phyloP scores from a whole-genome alignment of 2,329 filamentous ascomycete genomes.

The Eutypa lata region DNA sequence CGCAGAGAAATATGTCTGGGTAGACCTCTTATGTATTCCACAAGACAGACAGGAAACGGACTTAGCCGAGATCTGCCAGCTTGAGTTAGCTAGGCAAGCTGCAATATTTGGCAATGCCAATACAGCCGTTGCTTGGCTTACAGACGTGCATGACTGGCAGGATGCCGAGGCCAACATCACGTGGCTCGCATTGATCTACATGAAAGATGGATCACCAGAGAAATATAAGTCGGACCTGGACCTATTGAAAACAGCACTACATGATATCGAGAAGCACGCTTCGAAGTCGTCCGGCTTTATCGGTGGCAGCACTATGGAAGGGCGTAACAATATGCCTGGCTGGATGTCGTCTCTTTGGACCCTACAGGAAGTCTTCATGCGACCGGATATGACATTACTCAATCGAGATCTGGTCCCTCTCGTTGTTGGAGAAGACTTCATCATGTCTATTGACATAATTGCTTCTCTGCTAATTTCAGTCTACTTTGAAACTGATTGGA shows the following conservation, averaged over 20 bases:
- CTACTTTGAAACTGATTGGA: no score
- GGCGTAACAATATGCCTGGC: background rate
- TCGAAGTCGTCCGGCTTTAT: background rate
- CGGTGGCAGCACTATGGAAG: background rate
- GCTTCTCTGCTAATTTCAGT: background rate
- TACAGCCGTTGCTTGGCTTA: background rate
- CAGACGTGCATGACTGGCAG: background rate
- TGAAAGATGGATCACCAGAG: no score
- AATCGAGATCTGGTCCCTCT: background rate
- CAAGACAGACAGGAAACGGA: background rate
- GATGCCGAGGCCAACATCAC: background rate
- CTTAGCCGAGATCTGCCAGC: background rate
- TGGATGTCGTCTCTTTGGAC: constrained; percentile 2
- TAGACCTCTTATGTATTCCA: background rate
- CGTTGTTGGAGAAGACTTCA: background rate
- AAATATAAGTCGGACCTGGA: no score
- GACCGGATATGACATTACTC: background rate
- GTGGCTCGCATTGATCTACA: background rate
- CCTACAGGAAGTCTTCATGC: background rate
- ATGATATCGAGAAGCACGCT: background rate
- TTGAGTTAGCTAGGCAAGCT: background rate
- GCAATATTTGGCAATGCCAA: background rate
- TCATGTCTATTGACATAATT: background rate
- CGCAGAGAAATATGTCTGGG: background rate
- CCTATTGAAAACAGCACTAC: no score